A percentile compares a stretch with the other conserved stretches of the same genome.
Conservation (phyloP, 257 asterid species). For the Primulina eburnea region DNA sequence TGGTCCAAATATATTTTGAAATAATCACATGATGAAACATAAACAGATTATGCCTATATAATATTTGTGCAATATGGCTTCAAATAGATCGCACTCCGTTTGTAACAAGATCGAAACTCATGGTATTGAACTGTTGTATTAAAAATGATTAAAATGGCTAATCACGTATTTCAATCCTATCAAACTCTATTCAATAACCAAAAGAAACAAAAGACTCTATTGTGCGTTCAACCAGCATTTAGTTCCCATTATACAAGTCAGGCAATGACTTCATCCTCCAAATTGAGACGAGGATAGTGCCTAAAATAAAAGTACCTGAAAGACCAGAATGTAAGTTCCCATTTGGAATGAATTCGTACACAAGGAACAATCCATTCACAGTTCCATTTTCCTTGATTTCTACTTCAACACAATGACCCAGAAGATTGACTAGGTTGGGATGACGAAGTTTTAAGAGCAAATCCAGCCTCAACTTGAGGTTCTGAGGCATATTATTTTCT, state of each 20-base stretch:
- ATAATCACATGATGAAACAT: too few relatives aligned
- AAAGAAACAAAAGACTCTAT: background rate
- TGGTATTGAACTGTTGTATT: too few relatives aligned
- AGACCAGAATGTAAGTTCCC: constrained; percentile 76
- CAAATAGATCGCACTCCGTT: too few relatives aligned
- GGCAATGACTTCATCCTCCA: background rate
- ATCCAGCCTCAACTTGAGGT: constrained; percentile 73
- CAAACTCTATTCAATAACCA: background rate
- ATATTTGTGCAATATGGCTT: too few relatives aligned
- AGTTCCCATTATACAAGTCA: background rate
- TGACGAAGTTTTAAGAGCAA: constrained; percentile 81
- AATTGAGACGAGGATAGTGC: background rate
- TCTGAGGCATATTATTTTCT: constrained; percentile 56
- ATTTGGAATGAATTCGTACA: constrained; percentile 73
- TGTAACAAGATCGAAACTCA: too few relatives aligned
- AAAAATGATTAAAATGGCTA: too few relatives aligned
- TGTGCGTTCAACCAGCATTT: background rate
- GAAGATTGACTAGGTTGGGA: constrained; percentile 70
- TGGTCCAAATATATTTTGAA: background rate
- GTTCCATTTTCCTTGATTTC: constrained; percentile 60
- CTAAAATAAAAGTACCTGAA: constrained; percentile 49
- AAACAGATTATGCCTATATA: too few relatives aligned
- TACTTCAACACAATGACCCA: constrained; percentile 83
- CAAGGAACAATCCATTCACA: constrained; percentile 63
- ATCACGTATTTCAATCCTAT: too few relatives aligned